Percentiles rank a stretch among this genome's conserved stretches.
phyloP scores from a whole-genome alignment of 257 asterid genomes.

The Solanum neorickii region DNA sequence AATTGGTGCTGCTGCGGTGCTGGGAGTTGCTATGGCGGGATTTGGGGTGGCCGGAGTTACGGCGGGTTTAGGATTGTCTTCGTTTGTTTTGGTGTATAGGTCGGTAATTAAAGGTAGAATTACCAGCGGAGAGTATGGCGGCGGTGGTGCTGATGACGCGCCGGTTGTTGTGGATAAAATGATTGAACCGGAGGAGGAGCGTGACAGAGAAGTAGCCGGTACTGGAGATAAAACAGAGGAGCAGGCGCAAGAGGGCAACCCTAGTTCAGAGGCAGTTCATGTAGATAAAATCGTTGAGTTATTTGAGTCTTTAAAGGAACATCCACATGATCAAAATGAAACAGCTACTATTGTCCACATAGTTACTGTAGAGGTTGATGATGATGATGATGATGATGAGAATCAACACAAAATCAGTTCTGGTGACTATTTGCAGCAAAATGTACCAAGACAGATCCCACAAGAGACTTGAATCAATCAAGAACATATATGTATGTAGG shows the following conservation, averaged over 20 bases:
- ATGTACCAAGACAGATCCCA: not conserved
- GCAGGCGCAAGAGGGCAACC: not conserved
- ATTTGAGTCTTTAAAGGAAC: not conserved
- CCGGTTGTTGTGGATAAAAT: not conserved
- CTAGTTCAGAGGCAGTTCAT: not conserved
- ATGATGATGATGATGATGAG: not conserved
- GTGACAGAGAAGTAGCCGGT: not conserved
- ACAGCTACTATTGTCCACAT: not conserved
- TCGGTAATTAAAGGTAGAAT: not conserved
- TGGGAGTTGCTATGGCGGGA: not conserved
- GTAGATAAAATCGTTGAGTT: not conserved
- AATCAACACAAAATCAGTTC: not conserved
- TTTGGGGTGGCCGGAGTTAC: not conserved
- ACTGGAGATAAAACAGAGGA: not conserved
- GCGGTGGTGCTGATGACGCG: not conserved
- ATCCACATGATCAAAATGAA: not conserved
- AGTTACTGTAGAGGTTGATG: not conserved
- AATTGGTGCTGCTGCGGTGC: slow-evolving; percentile 1
- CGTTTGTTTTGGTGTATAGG: not conserved
- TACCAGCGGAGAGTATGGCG: not conserved
- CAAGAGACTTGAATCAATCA: not conserved
- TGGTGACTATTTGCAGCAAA: not conserved
- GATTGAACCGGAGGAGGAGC: not conserved
- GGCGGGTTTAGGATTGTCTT: not conserved
- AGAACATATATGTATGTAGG: not conserved